Percentiles rank a stretch among this genome's conserved stretches.
Conservation (phyloP, 768 basidiomycete genomes). For the Pleurotus tuber-regium region DNA sequence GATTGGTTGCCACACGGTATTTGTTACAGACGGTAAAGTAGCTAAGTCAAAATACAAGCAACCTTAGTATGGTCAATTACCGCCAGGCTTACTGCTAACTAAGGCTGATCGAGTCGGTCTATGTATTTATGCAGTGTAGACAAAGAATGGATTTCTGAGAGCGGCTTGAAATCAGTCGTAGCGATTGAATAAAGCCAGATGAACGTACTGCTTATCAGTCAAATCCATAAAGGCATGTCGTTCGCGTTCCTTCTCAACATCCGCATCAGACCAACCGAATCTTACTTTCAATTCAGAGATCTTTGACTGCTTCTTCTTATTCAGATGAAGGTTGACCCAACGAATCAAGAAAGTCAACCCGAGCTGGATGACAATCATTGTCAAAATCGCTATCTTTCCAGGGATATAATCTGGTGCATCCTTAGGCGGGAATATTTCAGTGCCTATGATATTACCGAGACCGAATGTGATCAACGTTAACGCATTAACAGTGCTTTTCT, state of each 20-base stretch:
- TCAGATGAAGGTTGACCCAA: slow-evolving; percentile 53
- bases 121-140: slow-evolving; percentile 46
- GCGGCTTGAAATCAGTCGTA: slow-evolving; percentile 6
- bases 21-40: too few species aligned
- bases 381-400: slow-evolving; percentile 64
- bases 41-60: too few species aligned
- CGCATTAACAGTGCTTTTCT: slow-evolving; percentile 66
- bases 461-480: slow-evolving; percentile 55
- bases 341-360: slow-evolving; percentile 45
- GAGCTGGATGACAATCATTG: slow-evolving; percentile 53
- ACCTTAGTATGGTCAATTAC: too few species aligned
- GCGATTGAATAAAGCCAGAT: not conserved
- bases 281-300: slow-evolving; percentile 43
- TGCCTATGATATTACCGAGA: slow-evolving; percentile 60
- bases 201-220: slow-evolving; percentile 59
- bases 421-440: slow-evolving; percentile 60
- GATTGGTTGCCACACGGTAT: too few species aligned
- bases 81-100: too few species aligned
- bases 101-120: too few species aligned
- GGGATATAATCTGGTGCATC: slow-evolving; percentile 64
- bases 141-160: slow-evolving; percentile 57
- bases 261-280: slow-evolving; percentile 55
- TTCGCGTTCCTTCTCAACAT: slow-evolving; percentile 57
- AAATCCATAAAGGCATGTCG: slow-evolving; percentile 61
- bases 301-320: slow-evolving; percentile 39